These are phyloP conservation scores for Brachypodium distachyon DNA, from an alignment of 202 grass and related monocot species.

Conservation along the genomic window DNA sequence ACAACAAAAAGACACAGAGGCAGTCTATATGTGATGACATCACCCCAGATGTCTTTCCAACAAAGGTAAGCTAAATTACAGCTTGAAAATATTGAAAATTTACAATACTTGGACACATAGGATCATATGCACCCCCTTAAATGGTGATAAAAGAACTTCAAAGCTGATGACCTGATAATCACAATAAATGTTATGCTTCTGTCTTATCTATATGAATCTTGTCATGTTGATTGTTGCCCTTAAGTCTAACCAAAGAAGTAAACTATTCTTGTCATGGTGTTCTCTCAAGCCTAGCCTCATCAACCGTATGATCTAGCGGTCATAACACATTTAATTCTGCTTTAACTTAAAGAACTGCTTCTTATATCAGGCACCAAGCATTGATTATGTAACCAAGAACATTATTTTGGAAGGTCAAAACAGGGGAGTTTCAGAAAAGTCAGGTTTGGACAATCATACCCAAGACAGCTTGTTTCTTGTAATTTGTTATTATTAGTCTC, in stretches of 20 bases:
- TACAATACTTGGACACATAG: too few relatives aligned
- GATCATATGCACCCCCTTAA: too few relatives aligned
- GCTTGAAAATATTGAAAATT: neutral
- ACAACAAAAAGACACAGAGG: neutral
- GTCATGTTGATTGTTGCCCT: too few relatives aligned
- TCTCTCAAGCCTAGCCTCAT: too few relatives aligned
- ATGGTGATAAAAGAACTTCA: neutral
- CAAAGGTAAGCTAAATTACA: constrained; percentile 22
- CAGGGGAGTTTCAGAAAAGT: neutral
- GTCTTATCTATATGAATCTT: too few relatives aligned
- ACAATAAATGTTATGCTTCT: too few relatives aligned
- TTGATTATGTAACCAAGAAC: neutral
- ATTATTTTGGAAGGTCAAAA: constrained; percentile 9
- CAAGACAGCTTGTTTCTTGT: neutral
- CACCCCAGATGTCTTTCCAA: neutral
- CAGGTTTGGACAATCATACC: neutral
- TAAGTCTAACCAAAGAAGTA: too few relatives aligned
- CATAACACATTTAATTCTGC: too few relatives aligned
- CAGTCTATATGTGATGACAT: neutral
- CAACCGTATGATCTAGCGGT: too few relatives aligned
- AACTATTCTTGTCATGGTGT: too few relatives aligned
- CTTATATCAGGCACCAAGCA: constrained; percentile 1
- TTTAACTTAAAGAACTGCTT: constrained; percentile 8
- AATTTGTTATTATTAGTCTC: neutral
- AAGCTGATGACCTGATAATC: neutral